Percentiles rank a stretch among this genome's conserved stretches.
These are phyloP conservation scores for Diaporthe velutina DNA, from an alignment of 2,329 filamentous ascomycete species.

Conservation along the genomic window DNA sequence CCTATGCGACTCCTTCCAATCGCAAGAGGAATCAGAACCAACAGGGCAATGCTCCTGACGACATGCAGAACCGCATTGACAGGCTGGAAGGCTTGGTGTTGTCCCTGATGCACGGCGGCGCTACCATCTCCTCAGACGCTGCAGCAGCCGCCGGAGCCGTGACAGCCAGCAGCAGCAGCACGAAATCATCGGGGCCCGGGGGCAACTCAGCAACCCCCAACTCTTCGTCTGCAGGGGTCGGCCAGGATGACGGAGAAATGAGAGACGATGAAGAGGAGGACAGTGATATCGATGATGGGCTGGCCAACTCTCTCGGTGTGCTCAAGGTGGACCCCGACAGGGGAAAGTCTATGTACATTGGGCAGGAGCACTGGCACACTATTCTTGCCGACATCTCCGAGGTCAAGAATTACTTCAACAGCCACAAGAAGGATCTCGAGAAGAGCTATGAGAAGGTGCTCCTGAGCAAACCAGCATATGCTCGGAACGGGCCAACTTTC, in stretches of 20 bases:
- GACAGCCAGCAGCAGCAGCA: constrained; percentile 43
- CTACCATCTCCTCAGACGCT: constrained; percentile 56
- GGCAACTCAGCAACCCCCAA: constrained; percentile 58
- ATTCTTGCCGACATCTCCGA: constrained; percentile 88
- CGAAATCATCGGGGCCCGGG: constrained; percentile 50
- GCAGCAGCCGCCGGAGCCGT: constrained; percentile 48
- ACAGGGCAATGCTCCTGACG: constrained; percentile 78
- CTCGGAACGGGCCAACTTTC: constrained; percentile 78
- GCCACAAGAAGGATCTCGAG: constrained; percentile 90
- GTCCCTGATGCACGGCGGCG: constrained; percentile 91
- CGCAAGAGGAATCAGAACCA: constrained; percentile 81
- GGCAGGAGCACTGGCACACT: constrained; percentile 86
- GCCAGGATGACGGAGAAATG: constrained; percentile 67
- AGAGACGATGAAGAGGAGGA: constrained; percentile 69
- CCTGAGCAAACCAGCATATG: constrained; percentile 72
- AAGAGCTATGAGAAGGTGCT: constrained; percentile 83
- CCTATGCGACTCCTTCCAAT: constrained; percentile 79
- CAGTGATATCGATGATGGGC: constrained; percentile 77
- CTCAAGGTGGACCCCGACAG: constrained; percentile 85
- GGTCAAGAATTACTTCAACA: constrained; percentile 90
- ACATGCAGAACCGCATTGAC: constrained; percentile 99
- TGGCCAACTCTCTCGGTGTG: constrained; percentile 81
- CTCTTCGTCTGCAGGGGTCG: constrained; percentile 61
- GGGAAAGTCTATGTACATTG: constrained; percentile 84
- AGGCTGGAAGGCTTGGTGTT: constrained; percentile 91